Conservation (phyloP, 2,329 filamentous ascomycete species). For the Penicillium polonicum region DNA sequence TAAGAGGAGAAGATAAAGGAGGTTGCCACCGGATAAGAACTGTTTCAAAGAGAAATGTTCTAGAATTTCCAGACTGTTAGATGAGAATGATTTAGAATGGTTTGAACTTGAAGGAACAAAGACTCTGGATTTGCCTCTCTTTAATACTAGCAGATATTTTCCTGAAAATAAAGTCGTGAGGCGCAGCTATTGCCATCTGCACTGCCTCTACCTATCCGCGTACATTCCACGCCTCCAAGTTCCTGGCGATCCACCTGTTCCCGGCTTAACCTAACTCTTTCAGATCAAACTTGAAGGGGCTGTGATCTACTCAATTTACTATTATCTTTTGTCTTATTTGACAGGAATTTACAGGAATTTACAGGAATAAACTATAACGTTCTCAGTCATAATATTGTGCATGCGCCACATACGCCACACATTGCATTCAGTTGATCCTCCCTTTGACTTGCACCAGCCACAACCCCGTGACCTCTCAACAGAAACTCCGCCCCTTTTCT, state of each 20-base stretch:
- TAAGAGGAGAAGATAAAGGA: constrained; percentile 18
- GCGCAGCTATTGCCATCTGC: constrained; percentile 8
- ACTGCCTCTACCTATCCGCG: constrained; percentile 5
- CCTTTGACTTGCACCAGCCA: neutral
- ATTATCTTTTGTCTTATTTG: neutral
- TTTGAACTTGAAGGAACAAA: neutral
- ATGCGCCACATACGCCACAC: constrained; percentile 11
- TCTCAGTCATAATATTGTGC: neutral
- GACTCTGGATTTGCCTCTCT: neutral
- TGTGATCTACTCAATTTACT: neutral
- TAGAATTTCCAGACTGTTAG: neutral
- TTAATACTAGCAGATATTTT: neutral
- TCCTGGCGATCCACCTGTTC: constrained; percentile 14
- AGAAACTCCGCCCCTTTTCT: constrained; percentile 5
- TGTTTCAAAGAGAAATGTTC: neutral
- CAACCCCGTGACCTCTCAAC: constrained; percentile 5
- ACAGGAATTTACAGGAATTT: neutral
- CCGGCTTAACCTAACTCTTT: constrained; percentile 1
- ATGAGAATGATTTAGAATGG: neutral
- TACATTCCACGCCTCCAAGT: constrained; percentile 8
- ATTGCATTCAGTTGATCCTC: neutral
- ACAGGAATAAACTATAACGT: neutral
- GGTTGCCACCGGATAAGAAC: constrained; percentile 22
- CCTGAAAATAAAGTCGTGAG: neutral
- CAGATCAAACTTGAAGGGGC: neutral